Evolutionary conservation across 1,284 basidiomycete species (phyloP), one percentile per base, ranked within the genome.

Genomic region (Inonotus obliquus): DNA sequence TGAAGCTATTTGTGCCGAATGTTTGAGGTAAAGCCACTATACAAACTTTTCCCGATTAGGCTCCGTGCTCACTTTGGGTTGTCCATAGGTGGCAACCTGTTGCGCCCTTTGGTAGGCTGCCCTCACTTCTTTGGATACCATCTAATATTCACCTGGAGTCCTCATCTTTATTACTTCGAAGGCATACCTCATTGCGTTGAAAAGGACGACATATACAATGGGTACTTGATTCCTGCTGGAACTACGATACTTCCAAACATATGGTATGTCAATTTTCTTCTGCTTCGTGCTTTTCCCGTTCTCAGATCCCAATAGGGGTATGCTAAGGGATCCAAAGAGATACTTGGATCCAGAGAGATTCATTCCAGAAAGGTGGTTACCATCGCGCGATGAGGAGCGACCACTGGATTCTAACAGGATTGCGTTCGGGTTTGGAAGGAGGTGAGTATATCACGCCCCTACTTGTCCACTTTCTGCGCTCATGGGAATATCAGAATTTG

Each of bases 1-100:
- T 17, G 59, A 68, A 25, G 68, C 68, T 3, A 59, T 71, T 23
- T 59, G 66, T 19, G 57, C 63, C 48, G 69, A 71, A 54, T 65
- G 65, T 9, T 27, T 67, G 17, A 35, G 62, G 62, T 63, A n/a
- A 48, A 37, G 57, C 4, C n/a, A 17, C 27, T 25, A 17, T 17
- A 11, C 1, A 21, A 41, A 23, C 3, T 52, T 39, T 19, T 27
- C 11, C 17, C 5, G 4, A 7, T 44, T 5, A n/a, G 2, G 38
- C 41, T 21, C 19, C 17, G 19, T 19, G 38, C 17, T 13, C 14
- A 53, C 6, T 21, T 14, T 35, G 19, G 21, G 13, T 13, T 52
- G 11, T 35, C 47, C 17, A 14, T 49, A 62, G 61, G 25, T 74
- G 62, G 62, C 52, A 59, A 21, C 14, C 47, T 0, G 57, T 60